Percentiles rank a stretch among this genome's conserved stretches.
phyloP scores from a whole-genome alignment of 805 yeast genomes.

The Yarrowia divulgata region DNA sequence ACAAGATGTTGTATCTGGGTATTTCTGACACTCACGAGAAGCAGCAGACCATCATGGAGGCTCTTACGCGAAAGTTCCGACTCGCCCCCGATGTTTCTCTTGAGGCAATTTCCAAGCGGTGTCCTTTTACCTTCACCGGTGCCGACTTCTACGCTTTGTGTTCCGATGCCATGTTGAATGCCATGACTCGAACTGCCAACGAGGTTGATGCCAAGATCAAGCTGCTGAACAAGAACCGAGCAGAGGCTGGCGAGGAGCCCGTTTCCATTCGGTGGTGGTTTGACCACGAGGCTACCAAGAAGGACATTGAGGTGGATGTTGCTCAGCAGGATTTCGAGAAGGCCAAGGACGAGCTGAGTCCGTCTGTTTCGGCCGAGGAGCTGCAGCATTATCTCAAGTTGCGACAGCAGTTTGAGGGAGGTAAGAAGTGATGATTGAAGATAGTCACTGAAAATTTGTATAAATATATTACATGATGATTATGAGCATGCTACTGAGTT shows the following conservation, averaged over 20 bases:
- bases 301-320: conserved; percentile 75
- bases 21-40: conserved; percentile 90
- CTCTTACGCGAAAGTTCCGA: conserved; percentile 78
- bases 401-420: conserved; percentile 82
- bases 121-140: conserved; percentile 94
- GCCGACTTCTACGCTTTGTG: conserved; percentile 98
- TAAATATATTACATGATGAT: too few relatives aligned
- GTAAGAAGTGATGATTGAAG: conserved; percentile 2
- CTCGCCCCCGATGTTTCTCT: conserved; percentile 68
- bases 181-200: conserved; percentile 89
- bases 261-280: conserved; percentile 88
- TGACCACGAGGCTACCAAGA: conserved; percentile 72
- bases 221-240: conserved; percentile 54
- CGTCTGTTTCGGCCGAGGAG: conserved; percentile 89
- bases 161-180: conserved; percentile 94
- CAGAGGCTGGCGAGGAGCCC: conserved; percentile 48
- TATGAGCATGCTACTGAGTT: too few relatives aligned
- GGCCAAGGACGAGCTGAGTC: conserved; percentile 73
- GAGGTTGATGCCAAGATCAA: conserved; percentile 72
- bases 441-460: too few relatives aligned
- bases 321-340: conserved; percentile 75
- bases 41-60: conserved; percentile 83
- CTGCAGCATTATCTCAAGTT: conserved; percentile 79
- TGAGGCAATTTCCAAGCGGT: conserved; percentile 63
- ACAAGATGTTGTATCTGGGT: conserved; percentile 92